Evolutionary conservation across 2,329 filamentous ascomycete species (phyloP), one percentile per base, ranked within the genome.

Genomic region (Xylariaceae sp.): DNA sequence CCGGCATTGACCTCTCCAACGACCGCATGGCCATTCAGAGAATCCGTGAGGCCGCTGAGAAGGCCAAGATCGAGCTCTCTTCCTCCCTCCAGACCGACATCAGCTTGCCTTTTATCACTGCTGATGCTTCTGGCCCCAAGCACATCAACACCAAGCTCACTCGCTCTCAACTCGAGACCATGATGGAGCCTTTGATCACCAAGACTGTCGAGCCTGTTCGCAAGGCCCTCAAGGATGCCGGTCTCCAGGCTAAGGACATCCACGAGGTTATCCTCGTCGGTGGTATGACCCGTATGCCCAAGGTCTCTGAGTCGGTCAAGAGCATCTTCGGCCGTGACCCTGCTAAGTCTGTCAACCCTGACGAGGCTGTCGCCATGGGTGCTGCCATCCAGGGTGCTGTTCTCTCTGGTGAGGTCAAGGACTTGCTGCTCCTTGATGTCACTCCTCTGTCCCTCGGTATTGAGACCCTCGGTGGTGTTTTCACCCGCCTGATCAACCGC

Each of bases 281-380:
- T 87, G 93, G 93, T 80, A 97, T 97, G 92, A 97, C 93, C 71
- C 93, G 93, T 82, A 97, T 97, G 92, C 93, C 93, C 76, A 97
- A 97, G 88, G 93, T 97, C 68, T 83, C 86, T 65, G 92, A 97
- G 81, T 94, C 92, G 50, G 92, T 97, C 76, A 96, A 96, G 88
- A 86, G 81, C 81, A 92, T 97, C 76, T 97, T 97, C 77, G 92
- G 92, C 67, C 92, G 92, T 74, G 93, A 97, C 59, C 92, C 93
- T 66, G 90, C 92, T 78, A 97, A 97, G 86, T 95, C 93, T 54
- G 92, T 97, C 76, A 97, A 97, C 85, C 93, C 93, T 61, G 93
- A 97, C 69, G 93, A 97, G 85, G 93, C 93, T 76, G 93, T 97
- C 64, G 93, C 93, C 72, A 96, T 97, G 70, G 93, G 93, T 85